Base-by-base conservation (phyloP, 2,329 filamentous ascomycete species). In the Apiospora saccharicola region DNA sequence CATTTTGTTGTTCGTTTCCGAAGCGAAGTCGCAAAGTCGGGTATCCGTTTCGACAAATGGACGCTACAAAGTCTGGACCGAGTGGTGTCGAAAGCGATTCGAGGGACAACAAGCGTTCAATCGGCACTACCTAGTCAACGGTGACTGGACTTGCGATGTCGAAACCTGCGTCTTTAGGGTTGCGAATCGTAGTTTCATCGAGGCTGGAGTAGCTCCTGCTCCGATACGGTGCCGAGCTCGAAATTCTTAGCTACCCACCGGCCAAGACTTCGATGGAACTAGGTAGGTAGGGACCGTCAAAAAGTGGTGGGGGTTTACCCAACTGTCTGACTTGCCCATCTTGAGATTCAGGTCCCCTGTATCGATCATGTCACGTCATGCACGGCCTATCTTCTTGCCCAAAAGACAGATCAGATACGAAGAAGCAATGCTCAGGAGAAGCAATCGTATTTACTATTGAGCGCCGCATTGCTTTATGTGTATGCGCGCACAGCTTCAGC, bases 1-100 rank as follows among this genome's bases (percentile, higher is more conserved):
- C 73, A 73, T 74, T 19, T 12, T 41, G 57, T 64, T 30, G 53
- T 37, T 64, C 30, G 53, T 37, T 41, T 19, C 8, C 8, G 30
- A 7, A 37, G 16, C 16, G 14, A 34, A 19, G 53, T 34, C 26
- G 53, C 53, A 64, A 37, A 37, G n/a, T 16, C 26, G 26, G 53
- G 53, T 26, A 16, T 30, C 30, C n/a, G 49, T 14, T 24, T 30
- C 13, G 14, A 41, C 30, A 41, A n/a, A 37, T 19, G 37, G 22
- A 19, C 19, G 41, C 41, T 2, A 19, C 19, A 12, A 41, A 22
- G 30, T 41, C 19, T 14, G n/a, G 8, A 34, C n/a, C 57, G 34
- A 41, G 30, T 22, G 16, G 16, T n/a, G 53, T n/a, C 57, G 22
- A 13, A n/a, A n/a, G 19, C 34, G 37, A 37, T 19, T 22, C 57